Base-by-base conservation (phyloP, 2,329 filamentous ascomycete genomes). In the Penicillium sp. region DNA sequence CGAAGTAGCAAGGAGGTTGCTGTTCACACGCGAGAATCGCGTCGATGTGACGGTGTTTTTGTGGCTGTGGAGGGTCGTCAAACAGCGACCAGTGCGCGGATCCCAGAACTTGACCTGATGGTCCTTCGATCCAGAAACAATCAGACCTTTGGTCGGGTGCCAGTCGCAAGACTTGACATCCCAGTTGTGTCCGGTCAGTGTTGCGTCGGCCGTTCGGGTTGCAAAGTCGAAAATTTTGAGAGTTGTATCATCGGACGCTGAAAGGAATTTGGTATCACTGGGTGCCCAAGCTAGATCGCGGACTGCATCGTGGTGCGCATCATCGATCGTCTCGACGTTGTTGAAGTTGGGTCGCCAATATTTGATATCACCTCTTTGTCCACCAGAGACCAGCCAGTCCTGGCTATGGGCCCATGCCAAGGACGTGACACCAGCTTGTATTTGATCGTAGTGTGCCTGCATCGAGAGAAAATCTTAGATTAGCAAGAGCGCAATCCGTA, bases 321-420 rank as follows among this genome's bases (percentile, higher is more conserved):
- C 88, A 53, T 78, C 76, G 53, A 99, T 91, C 53, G 91, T 93
- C 75, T 97, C 91, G 59, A 97, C 92, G 69, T 97, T 97, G 82
- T 99, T 97, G 79, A 99, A 97, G 74, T 97, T 99, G 33, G 93
- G 91, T 75, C 97, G 92, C 91, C 93, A 97, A 78, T 99, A 99
- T 78, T 97, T 97, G 77, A 99, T 89, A 61, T 94, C 84, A 56
- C 94, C 94, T 66, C 94, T 92, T 74, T 97, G 93, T 72, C 97
- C 94, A 53, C 91, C 93, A 8, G 94, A 97, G 53, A 99, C 85
- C 13, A 99, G 82, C 93, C 94, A 99, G 77, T 99, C 94, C 71
- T 96, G 91, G 68, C 90, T 96, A 76, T 97, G 91, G 2, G 94
- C 96, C 80, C 96, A 99, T 53, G 73, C 75, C 19, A 78, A 70